Evolutionary conservation across 345 rosid genomes (phyloP).

Genomic region (Sisymbrium irio): DNA sequence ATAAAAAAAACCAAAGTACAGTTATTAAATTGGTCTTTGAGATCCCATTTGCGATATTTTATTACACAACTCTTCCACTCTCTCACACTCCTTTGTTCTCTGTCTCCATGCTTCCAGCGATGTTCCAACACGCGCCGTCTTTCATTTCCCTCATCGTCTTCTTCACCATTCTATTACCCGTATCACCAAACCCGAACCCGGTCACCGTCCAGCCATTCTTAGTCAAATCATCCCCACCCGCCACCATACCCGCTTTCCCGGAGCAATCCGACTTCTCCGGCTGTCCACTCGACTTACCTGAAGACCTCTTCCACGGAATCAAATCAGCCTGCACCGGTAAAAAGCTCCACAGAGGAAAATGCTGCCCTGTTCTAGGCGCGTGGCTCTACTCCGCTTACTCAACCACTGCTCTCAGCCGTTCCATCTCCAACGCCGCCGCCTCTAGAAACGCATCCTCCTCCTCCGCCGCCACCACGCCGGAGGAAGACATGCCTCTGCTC

Average conservation of each 20-base stretch:
- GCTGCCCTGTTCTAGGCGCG: slow-evolving; percentile 90
- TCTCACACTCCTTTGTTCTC: not conserved
- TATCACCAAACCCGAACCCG: slow-evolving; percentile 39
- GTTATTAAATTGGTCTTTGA: slow-evolving; percentile 7
- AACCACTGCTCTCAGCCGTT: slow-evolving; percentile 53
- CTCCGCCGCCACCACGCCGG: slow-evolving; percentile 16
- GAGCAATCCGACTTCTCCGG: slow-evolving; percentile 70
- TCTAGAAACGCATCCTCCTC: slow-evolving; percentile 14
- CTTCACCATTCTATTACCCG: slow-evolving; percentile 28
- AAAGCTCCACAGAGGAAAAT: slow-evolving; percentile 53
- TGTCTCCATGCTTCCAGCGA: slow-evolving; percentile 27
- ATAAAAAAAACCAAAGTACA: not conserved
- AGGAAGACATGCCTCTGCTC: slow-evolving; percentile 73
- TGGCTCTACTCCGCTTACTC: slow-evolving; percentile 92
- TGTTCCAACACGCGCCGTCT: slow-evolving; percentile 41
- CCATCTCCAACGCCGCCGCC: slow-evolving; percentile 23
- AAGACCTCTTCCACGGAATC: slow-evolving; percentile 62
- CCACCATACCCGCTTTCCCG: slow-evolving; percentile 91
- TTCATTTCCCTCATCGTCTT: slow-evolving; percentile 19
- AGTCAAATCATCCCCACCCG: slow-evolving; percentile 49
- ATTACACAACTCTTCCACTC: slow-evolving; percentile 21
- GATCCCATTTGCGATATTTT: slow-evolving; percentile 22
- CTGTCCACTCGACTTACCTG: slow-evolving; percentile 71
- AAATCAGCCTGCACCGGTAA: slow-evolving; percentile 50
- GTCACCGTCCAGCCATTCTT: slow-evolving; percentile 44